Percentiles rank a stretch among this genome's conserved stretches.
These are phyloP conservation scores for Sphenostylis stenocarpa DNA, from an alignment of 306 rosid species.

Conservation along the genomic window DNA sequence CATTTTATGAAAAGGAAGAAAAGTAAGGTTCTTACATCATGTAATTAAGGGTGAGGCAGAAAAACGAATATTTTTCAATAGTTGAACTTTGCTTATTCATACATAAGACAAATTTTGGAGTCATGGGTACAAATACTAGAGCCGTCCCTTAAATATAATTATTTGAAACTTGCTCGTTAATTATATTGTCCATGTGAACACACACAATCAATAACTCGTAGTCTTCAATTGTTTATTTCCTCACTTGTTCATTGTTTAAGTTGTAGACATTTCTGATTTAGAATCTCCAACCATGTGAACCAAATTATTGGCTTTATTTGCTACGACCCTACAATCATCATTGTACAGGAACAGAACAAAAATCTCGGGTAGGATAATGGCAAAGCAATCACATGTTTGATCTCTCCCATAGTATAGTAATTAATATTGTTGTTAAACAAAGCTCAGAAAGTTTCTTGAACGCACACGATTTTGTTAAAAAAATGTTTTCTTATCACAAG, in stretches of 20 bases:
- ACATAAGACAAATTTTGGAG: slow-evolving; percentile 11
- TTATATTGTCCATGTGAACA: slow-evolving; percentile 47
- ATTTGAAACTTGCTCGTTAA: background rate
- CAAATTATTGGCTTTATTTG: slow-evolving; percentile 50
- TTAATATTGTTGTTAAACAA: background rate
- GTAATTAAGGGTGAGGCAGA: background rate
- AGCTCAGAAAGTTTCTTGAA: slow-evolving; percentile 10
- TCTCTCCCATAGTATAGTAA: slow-evolving; percentile 9
- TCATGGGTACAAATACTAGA: background rate
- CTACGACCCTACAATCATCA: slow-evolving; percentile 34
- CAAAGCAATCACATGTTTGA: slow-evolving; percentile 43
- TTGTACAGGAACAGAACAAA: slow-evolving; percentile 55
- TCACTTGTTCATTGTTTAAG: slow-evolving; percentile 26
- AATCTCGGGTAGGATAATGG: slow-evolving; percentile 43
- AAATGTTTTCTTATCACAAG: background rate
- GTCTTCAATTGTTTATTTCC: slow-evolving; percentile 32
- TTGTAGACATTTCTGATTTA: slow-evolving; percentile 11
- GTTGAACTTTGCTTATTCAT: slow-evolving; percentile 1
- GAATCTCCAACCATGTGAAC: slow-evolving; percentile 60
- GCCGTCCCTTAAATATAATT: slow-evolving; percentile 3
- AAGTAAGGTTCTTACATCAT: background rate
- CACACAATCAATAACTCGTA: slow-evolving; percentile 35
- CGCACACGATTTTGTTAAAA: background rate
- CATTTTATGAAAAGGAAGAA: background rate
- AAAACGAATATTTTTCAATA: background rate